Percentiles rank a stretch among this genome's conserved stretches.
Evolutionary conservation across 2,329 filamentous ascomycete genomes (phyloP).

Genomic region (Sporothrix phasma): DNA sequence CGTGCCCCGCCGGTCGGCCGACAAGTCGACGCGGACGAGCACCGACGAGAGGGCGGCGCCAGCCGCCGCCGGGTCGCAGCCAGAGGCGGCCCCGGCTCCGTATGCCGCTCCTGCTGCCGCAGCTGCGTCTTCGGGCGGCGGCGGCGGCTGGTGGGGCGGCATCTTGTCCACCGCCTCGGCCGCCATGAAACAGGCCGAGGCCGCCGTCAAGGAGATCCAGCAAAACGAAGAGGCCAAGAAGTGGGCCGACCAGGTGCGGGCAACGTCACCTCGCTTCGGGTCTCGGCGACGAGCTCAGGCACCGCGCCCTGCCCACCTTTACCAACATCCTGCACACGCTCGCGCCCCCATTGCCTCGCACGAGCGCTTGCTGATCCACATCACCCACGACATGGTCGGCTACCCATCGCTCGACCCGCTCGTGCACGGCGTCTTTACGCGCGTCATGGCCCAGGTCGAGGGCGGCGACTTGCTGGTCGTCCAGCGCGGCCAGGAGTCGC

Average conservation of each 20-base stretch:
- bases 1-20: conserved; percentile 23
- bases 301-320: conserved; percentile 85
- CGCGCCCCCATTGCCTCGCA: conserved; percentile 95
- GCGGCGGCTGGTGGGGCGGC: conserved; percentile 80
- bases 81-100: conserved; percentile 9
- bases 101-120: conserved; percentile 16
- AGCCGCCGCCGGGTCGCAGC: too few relatives aligned
- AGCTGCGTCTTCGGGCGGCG: neutral
- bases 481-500: conserved; percentile 76
- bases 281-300: conserved; percentile 77
- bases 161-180: conserved; percentile 75
- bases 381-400: conserved; percentile 87
- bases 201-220: conserved; percentile 87
- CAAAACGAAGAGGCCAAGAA: conserved; percentile 93
- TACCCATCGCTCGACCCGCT: conserved; percentile 92
- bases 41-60: conserved; percentile 32
- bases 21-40: conserved; percentile 45
- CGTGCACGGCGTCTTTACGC: conserved; percentile 82
- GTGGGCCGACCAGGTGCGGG: conserved; percentile 92
- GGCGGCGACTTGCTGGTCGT: conserved; percentile 90
- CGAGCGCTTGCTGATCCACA: conserved; percentile 93
- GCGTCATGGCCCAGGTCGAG: conserved; percentile 98
- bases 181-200: conserved; percentile 84
- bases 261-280: conserved; percentile 72
- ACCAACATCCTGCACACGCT: conserved; percentile 91